Evolutionary conservation across 371 early-diverging fungal species (phyloP), one percentile per base, ranked within the genome.

Genomic region (Parasitella parasitica): DNA sequence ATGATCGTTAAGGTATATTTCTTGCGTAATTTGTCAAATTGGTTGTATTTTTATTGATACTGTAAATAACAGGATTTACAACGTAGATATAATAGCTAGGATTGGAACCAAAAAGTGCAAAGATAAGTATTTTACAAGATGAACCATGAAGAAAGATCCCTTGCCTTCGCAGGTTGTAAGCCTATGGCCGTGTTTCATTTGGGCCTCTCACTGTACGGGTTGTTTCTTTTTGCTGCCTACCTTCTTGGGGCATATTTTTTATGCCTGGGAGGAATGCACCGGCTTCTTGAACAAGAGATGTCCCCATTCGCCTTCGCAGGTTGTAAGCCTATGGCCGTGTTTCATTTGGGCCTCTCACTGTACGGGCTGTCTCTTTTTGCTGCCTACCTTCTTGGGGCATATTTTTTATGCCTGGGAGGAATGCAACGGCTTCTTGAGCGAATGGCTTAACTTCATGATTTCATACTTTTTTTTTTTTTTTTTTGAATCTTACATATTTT

Each of bases 221-320:
- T 53, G 38, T 54, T 24, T 54, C 54, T 36, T 54, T 54, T 35
- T 54, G 36, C 54, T 54, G 37, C 22, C 38, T 24, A 4, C 36
- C 54, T 54, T 54, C 54, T 54, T 54, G 54, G 37, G 54, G 36
- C 38, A 54, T 54, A 24, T 3, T 24, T 53, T 54, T 54, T 54
- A 37, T 54, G 38, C 54, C 54, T 54, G 54, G 54, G 54, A 54
- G 54, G 54, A 54, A 37, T 37, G 54, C 54, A 54, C n/a, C 54
- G 54, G 54, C 54, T 36, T 54, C 32, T 11, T 54, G 35, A 30
- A 30, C 32, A 8, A 30, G 32, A 30, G 32, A 30, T 30, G 32
- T 30, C 8, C 8, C 8, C 32, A 30, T 30, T 54, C 54, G 37
- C 38, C 54, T 54, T 54, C 37, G 54, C 54, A 35, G 54, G 54